Base-by-base conservation (phyloP, 345 rosid genomes). In the Eucalyptus curtisii region DNA sequence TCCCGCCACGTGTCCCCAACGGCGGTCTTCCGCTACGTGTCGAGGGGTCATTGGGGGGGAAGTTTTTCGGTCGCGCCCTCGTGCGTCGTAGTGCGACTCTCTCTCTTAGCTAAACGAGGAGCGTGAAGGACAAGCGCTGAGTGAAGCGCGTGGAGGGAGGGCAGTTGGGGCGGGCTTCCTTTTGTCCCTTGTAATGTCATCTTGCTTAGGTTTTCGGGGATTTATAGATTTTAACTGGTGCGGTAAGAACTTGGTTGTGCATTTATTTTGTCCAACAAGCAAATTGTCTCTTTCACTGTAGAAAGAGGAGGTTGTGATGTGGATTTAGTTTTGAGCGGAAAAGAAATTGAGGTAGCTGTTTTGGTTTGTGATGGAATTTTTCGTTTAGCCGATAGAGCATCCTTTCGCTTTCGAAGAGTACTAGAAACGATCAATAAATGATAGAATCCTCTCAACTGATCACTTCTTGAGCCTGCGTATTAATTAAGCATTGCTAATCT, bases 371-470 rank as follows among this genome's bases (percentile, higher is more conserved):
- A 71, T 71, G 45, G 20, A 66, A 66, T 12, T 31, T 7, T 31
- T 66, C 3, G 1, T 66, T 66, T 8, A 66, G 12, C 3, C 1
- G 12, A 0, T 31, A 16, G 0, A 33, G 25, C 81, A 37, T n/a
- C 40, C 2, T 15, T 64, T n/a, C 20, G 2, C 40, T 64, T 64
- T 64, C 2, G 0, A 64, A n/a, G 1, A 2, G 20, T 7, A 31
- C 10, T 15, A 8, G 3, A 5, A 31, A 64, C 19, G 5, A 64
- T 2, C 2, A 1, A 3, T 64, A 17, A n/a, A 64, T 1, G 37
- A 13, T 8, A 0, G 1, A 8, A 64, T 64, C 20, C 0, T n/a
- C 10, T 64, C 10, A 7, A 8, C 37, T 0, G 11, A 3, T 13
- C 19, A 30, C 37, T 61, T 30, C 10, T 13, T n/a, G 5, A 61